Base-by-base conservation (phyloP, 768 basidiomycete species). In the Leucocoprinus leucothites region DNA sequence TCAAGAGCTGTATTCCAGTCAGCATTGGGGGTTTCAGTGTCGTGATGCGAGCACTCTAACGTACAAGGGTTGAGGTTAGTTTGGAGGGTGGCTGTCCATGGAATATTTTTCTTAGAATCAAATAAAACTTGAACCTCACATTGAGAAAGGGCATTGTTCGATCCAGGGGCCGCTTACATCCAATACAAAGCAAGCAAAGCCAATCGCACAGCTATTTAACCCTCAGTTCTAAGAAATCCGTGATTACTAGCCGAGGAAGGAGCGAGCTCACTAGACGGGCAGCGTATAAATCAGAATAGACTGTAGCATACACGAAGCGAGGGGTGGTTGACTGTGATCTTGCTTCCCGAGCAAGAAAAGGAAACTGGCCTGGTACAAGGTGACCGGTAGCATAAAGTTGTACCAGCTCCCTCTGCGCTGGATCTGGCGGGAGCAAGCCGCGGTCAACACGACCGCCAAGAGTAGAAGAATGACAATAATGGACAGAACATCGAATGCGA, bases 201-300 rank as follows among this genome's bases (percentile, higher is more conserved):
- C 35, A 34, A 25, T 40, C 35, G 31, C 31, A 51, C 31, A 38
- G n/a, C 45, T 38, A 47, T 45, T 22, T 7, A 42, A n/a, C n/a
- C n/a, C n/a, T n/a, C n/a, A 38, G 18, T 4, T 38, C 40, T 4
- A 18, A 18, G n/a, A n/a, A n/a, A 7, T 42, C n/a, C 11, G 3
- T 42, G 40, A 42, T 3, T 42, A 42, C 8, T 26, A 4, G 49
- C 28, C 35, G 36, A 45, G 7, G 25, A 18, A 4, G 18, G 19
- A 26, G 8, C 21, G 14, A 38, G 48, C 61, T 19, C 58, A 69
- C 68, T 65, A 54, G 22, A 60, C 42, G 3, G 67, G 65, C 0
- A 54, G 43, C n/a, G 67, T 60, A 38, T 69, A 65, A 11, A 69
- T 63, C n/a, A 68, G 51, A 9, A 58, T 49, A 14, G 64, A 63